Percentiles rank a stretch among this genome's conserved stretches.
phyloP scores from a whole-genome alignment of 345 rosid species.

The Gossypium sturtianum region DNA sequence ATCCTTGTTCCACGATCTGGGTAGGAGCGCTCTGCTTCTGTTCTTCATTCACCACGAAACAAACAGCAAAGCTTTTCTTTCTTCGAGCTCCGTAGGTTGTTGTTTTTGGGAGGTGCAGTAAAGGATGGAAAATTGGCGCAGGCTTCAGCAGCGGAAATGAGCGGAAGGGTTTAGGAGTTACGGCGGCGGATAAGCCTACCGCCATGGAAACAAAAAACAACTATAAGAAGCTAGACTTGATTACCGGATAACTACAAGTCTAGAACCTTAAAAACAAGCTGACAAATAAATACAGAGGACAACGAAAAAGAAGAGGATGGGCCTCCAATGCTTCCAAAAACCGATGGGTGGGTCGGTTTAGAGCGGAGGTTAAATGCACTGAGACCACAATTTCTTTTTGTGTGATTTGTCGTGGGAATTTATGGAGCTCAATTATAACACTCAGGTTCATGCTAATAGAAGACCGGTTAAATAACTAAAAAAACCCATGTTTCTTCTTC shows the following conservation, averaged over 20 bases:
- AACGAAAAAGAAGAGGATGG: background rate
- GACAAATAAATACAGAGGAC: background rate
- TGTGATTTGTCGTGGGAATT: background rate
- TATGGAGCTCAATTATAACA: background rate
- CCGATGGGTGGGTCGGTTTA: background rate
- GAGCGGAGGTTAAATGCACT: slow-evolving; percentile 25
- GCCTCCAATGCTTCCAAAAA: background rate
- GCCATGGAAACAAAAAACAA: slow-evolving; percentile 42
- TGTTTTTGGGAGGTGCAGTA: slow-evolving; percentile 14
- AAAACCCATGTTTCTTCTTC: background rate
- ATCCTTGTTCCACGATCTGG: slow-evolving; percentile 19
- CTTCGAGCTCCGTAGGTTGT: slow-evolving; percentile 7
- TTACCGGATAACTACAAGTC: background rate
- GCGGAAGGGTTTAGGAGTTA: slow-evolving; percentile 37
- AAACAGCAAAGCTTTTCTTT: slow-evolving; percentile 38
- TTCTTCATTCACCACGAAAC: slow-evolving; percentile 62
- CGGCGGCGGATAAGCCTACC: slow-evolving; percentile 48
- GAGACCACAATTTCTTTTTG: slow-evolving; percentile 27
- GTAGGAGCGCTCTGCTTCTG: slow-evolving; percentile 37
- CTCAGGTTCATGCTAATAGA: background rate
- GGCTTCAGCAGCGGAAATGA: slow-evolving; percentile 29
- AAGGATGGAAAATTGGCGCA: slow-evolving; percentile 20
- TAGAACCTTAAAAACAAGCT: background rate
- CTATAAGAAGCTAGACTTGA: background rate
- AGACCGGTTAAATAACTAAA: background rate